Conservation (phyloP, 2,329 filamentous ascomycete genomes). For the Fusarium sp. region DNA sequence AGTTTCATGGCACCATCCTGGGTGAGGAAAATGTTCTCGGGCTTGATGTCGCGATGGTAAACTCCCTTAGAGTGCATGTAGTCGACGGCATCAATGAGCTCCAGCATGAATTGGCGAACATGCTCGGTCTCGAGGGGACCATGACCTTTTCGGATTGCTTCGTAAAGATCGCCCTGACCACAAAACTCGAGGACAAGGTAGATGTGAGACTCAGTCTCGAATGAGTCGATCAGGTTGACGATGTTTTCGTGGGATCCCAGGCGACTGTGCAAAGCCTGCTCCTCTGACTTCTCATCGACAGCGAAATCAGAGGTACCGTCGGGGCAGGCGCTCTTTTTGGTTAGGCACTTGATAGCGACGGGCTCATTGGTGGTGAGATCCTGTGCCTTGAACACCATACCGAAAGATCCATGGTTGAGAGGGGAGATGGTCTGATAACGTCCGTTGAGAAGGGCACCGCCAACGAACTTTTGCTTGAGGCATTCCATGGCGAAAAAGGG, state of each 20-base stretch:
- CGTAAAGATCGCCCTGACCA: constrained; percentile 93
- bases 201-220: constrained; percentile 89
- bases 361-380: constrained; percentile 80
- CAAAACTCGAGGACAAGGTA: constrained; percentile 97
- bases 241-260: constrained; percentile 88
- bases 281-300: constrained; percentile 85
- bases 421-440: constrained; percentile 93
- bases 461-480: constrained; percentile 83
- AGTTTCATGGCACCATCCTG: constrained; percentile 92
- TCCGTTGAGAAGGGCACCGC: constrained; percentile 84
- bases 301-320: constrained; percentile 73
- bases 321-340: constrained; percentile 77
- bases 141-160: constrained; percentile 89
- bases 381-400: constrained; percentile 95
- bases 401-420: constrained; percentile 98
- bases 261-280: constrained; percentile 81
- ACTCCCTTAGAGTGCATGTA: constrained; percentile 92
- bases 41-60: constrained; percentile 98
- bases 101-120: constrained; percentile 96
- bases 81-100: constrained; percentile 88
- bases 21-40: constrained; percentile 97
- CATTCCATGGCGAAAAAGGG: constrained; percentile 73
- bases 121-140: constrained; percentile 95
- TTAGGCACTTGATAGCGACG: constrained; percentile 96
- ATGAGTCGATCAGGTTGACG: constrained; percentile 90